phyloP scores from a whole-genome alignment of 169 alveolate genomes.

The Fabrea salina region DNA sequence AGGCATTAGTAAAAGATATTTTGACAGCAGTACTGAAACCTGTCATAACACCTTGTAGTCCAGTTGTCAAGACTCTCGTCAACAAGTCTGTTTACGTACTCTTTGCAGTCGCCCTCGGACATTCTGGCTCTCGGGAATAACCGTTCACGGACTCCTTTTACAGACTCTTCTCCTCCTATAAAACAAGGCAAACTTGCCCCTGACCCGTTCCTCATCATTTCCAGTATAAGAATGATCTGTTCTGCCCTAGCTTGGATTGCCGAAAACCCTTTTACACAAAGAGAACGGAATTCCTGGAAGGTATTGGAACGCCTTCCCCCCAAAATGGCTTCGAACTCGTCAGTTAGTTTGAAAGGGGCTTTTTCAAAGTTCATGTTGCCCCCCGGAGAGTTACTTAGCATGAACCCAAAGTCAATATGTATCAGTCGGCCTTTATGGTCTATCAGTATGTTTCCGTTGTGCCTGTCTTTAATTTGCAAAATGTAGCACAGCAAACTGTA shows the following conservation, averaged over 20 bases:
- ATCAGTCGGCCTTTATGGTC: slow-evolving; percentile 81
- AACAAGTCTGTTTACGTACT: slow-evolving; percentile 38
- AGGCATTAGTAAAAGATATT: slow-evolving; percentile 31
- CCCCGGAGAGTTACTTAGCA: slow-evolving; percentile 85
- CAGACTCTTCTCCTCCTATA: slow-evolving; percentile 3
- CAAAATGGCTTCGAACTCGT: slow-evolving; percentile 76
- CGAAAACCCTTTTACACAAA: slow-evolving; percentile 26
- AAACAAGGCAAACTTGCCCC: slow-evolving; percentile 29
- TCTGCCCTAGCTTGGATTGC: slow-evolving; percentile 24
- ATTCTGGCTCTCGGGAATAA: background rate
- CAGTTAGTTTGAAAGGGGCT: slow-evolving; percentile 84
- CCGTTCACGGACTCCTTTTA: background rate
- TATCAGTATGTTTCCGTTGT: slow-evolving; percentile 85
- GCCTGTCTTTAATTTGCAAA: slow-evolving; percentile 86
- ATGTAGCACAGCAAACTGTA: slow-evolving; percentile 83
- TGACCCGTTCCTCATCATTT: slow-evolving; percentile 31
- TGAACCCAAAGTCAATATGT: slow-evolving; percentile 88
- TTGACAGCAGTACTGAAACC: slow-evolving; percentile 49
- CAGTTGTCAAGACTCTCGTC: slow-evolving; percentile 53
- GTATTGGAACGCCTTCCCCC: slow-evolving; percentile 62
- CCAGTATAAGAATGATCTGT: slow-evolving; percentile 13
- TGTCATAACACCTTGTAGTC: slow-evolving; percentile 60
- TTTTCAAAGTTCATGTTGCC: slow-evolving; percentile 66
- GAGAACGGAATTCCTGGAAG: slow-evolving; percentile 2
- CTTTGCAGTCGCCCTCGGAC: slow-evolving; percentile 32